Conservation (phyloP, 352 stramenopile species). For the Salisapilia sapeloensis region DNA sequence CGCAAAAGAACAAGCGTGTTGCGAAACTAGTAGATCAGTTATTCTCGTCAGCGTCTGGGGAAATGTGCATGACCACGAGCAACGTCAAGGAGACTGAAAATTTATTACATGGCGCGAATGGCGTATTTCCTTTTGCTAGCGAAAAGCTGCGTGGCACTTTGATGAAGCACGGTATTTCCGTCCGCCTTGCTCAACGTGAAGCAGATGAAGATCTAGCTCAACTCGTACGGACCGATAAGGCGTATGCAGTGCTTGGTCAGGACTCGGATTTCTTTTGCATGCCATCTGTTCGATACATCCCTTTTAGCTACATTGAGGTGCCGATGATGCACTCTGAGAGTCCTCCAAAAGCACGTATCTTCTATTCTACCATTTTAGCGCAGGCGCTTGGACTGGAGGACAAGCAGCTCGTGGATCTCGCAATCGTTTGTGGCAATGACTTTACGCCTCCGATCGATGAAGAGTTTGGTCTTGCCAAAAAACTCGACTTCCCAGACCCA, state of each 20-base stretch:
- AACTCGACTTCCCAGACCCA: slow-evolving; percentile 37
- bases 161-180: slow-evolving; percentile 19
- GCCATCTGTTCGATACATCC: slow-evolving; percentile 66
- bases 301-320: slow-evolving; percentile 15
- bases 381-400: slow-evolving; percentile 31
- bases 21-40: slow-evolving; percentile 14
- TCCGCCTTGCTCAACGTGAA: slow-evolving; percentile 42
- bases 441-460: slow-evolving; percentile 51
- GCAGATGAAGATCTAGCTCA: slow-evolving; percentile 63
- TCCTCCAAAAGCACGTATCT: slow-evolving; percentile 52
- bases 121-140: slow-evolving; percentile 56
- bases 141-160: slow-evolving; percentile 48
- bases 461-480: slow-evolving; percentile 31
- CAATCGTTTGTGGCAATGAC: slow-evolving; percentile 79
- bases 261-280: slow-evolving; percentile 86
- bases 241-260: slow-evolving; percentile 50
- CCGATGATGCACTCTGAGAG: background rate
- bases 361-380: slow-evolving; percentile 42
- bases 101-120: slow-evolving; percentile 38
- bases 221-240: slow-evolving; percentile 25
- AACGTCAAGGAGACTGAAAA: slow-evolving; percentile 3
- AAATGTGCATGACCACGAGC: background rate
- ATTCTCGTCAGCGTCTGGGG: slow-evolving; percentile 3
- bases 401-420: slow-evolving; percentile 68
- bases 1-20: slow-evolving; percentile 34